A percentile compares a stretch with the other conserved stretches of the same genome.
Evolutionary conservation across 768 basidiomycete species (phyloP).

Genomic region (Leccinum truebloodii): DNA sequence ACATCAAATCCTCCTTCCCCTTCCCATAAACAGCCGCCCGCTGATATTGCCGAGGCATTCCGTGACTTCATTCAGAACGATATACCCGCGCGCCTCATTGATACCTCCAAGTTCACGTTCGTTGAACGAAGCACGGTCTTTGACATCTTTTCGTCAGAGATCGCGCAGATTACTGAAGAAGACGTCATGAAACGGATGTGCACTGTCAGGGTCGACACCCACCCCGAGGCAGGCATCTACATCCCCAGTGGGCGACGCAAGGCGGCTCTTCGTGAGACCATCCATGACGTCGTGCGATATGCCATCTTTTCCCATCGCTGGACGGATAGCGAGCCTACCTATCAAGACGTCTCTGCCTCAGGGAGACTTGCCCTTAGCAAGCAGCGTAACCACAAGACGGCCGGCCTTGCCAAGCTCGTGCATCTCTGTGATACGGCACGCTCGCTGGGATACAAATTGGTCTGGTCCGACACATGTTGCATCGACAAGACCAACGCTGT

Average conservation of each 20-base stretch:
- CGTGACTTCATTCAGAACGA: constrained; percentile 25
- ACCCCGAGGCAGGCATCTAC: constrained; percentile 20
- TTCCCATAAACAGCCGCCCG: neutral
- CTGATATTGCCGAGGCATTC: constrained; percentile 14
- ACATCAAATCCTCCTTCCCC: too few species aligned
- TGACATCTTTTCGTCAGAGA: constrained; percentile 18
- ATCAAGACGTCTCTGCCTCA: constrained; percentile 16
- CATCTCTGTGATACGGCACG: constrained; percentile 25
- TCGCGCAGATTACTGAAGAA: constrained; percentile 20
- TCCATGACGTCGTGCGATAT: constrained; percentile 22
- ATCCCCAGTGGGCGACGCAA: constrained; percentile 5
- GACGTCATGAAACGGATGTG: constrained; percentile 9
- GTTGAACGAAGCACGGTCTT: constrained; percentile 23
- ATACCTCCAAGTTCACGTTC: constrained; percentile 22
- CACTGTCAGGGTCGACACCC: neutral
- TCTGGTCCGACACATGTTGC: constrained; percentile 35
- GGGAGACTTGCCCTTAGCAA: constrained; percentile 1
- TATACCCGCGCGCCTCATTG: constrained; percentile 29
- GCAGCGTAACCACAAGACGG: constrained; percentile 2
- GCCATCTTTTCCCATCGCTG: constrained; percentile 31
- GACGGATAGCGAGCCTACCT: constrained; percentile 23
- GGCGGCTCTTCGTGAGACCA: constrained; percentile 18
- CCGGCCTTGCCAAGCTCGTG: constrained; percentile 19
- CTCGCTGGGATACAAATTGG: constrained; percentile 17
- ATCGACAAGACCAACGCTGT: constrained; percentile 26